Conservation (phyloP, 139 green algal species). For the Tetradesmus lagerheimii region DNA sequence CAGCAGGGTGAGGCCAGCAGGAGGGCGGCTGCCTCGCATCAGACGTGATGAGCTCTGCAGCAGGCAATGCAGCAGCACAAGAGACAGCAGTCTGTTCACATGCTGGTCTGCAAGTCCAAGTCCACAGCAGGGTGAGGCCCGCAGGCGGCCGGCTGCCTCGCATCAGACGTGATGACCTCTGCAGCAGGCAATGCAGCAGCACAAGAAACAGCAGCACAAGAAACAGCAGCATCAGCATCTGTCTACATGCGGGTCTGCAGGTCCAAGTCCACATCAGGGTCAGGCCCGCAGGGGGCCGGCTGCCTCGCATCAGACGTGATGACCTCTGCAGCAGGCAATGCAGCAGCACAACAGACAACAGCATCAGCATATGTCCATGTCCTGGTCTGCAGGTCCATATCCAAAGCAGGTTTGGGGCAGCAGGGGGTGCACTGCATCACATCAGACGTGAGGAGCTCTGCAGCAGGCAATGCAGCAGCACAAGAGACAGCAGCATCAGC, state of each 20-base stretch:
- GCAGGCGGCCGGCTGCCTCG: slow-evolving; percentile 32
- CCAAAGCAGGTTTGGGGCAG: slow-evolving; percentile 73
- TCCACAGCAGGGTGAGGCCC: slow-evolving; percentile 73
- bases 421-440: slow-evolving; percentile 13
- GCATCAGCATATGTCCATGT: slow-evolving; percentile 53
- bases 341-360: too few species aligned
- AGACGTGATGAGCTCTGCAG: slow-evolving; percentile 41
- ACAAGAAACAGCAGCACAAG: too few species aligned
- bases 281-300: slow-evolving; percentile 49
- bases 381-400: slow-evolving; percentile 72
- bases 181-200: slow-evolving; percentile 60
- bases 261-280: slow-evolving; percentile 78
- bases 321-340: slow-evolving; percentile 62
- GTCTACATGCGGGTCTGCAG: slow-evolving; percentile 73
- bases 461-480: too few species aligned
- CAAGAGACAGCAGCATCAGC: too few species aligned
- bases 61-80: slow-evolving; percentile 62
- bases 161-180: slow-evolving; percentile 44
- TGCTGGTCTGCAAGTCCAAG: slow-evolving; percentile 74
- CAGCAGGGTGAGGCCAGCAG: slow-evolving; percentile 64
- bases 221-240: slow-evolving; percentile 20
- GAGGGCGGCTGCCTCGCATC: slow-evolving; percentile 34
- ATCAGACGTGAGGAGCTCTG: slow-evolving; percentile 12
- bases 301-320: slow-evolving; percentile 46
- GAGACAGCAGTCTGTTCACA: too few species aligned